These are phyloP conservation scores for Aureobasidium sp. DNA, from an alignment of 2,329 filamentous ascomycete species.

Conservation along the genomic window DNA sequence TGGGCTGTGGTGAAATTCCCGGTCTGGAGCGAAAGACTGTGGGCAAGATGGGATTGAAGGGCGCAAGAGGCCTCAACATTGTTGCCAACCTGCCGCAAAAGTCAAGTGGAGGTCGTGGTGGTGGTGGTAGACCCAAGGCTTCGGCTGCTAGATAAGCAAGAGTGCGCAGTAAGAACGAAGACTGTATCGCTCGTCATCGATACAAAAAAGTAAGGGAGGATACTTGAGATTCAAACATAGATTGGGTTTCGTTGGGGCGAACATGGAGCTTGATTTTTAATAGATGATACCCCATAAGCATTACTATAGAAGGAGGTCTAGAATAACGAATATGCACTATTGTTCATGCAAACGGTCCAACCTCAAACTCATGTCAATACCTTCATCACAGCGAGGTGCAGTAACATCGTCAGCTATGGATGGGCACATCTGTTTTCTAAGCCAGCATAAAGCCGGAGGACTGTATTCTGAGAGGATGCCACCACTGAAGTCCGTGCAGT, in stretches of 20 bases:
- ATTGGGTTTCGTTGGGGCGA: background rate
- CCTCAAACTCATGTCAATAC: too few species aligned
- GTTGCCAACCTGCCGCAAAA: constrained; percentile 6
- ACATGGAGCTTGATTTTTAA: background rate
- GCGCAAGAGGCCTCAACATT: constrained; percentile 30
- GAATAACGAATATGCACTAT: background rate
- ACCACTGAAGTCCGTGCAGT: too few species aligned
- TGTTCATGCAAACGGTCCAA: too few species aligned
- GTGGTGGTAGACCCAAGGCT: background rate
- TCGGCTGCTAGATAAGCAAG: background rate
- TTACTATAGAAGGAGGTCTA: background rate
- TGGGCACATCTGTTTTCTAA: too few species aligned
- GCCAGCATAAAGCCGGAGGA: too few species aligned
- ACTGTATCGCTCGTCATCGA: background rate
- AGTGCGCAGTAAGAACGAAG: background rate
- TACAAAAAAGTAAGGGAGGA: background rate
- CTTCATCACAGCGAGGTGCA: too few species aligned
- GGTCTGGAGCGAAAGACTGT: constrained; percentile 37
- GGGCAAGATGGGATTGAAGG: constrained; percentile 41
- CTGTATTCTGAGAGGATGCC: too few species aligned
- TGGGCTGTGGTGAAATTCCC: constrained; percentile 38
- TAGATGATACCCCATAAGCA: constrained; percentile 5
- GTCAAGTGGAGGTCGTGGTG: background rate
- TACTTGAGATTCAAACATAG: background rate
- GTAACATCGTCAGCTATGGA: too few species aligned